These are phyloP conservation scores for Yamadazyma taylorii DNA, from an alignment of 1,139 yeast genomes.

Conservation along the genomic window DNA sequence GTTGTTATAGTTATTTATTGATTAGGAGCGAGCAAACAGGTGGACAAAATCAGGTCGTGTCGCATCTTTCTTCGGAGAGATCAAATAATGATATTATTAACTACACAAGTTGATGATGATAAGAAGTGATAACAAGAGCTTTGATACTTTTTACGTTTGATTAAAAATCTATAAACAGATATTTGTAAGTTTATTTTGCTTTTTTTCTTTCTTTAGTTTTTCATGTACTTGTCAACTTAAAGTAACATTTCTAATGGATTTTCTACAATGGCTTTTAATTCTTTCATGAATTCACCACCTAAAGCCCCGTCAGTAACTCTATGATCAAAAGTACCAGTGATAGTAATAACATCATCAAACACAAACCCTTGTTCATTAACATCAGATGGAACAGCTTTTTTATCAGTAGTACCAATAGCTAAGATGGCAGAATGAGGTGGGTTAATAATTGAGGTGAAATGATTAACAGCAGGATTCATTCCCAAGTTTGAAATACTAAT, in stretches of 20 bases:
- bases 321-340: conserved; percentile 98
- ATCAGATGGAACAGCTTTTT: conserved; percentile 90
- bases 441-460: conserved; percentile 95
- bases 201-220: background rate
- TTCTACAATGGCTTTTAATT: conserved; percentile 86
- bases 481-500: conserved; percentile 98
- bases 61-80: background rate
- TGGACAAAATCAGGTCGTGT: background rate
- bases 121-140: too few species aligned
- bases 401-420: conserved; percentile 91
- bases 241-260: conserved; percentile 93
- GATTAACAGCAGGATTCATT: conserved; percentile 90
- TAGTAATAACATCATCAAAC: conserved; percentile 85
- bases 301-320: conserved; percentile 96
- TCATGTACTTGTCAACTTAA: conserved; percentile 30
- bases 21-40: background rate
- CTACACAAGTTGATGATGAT: too few species aligned
- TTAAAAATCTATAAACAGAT: conserved; percentile 2
- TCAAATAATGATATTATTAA: too few species aligned
- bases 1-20: background rate
- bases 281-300: conserved; percentile 96
- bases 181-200: background rate
- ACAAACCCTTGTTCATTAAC: conserved; percentile 89
- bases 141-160: background rate
- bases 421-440: conserved; percentile 95